A percentile compares a stretch with the other conserved stretches of the same genome.
Evolutionary conservation across 306 rosid genomes (phyloP).

Genomic region (Hylodesmum podocarpum): DNA sequence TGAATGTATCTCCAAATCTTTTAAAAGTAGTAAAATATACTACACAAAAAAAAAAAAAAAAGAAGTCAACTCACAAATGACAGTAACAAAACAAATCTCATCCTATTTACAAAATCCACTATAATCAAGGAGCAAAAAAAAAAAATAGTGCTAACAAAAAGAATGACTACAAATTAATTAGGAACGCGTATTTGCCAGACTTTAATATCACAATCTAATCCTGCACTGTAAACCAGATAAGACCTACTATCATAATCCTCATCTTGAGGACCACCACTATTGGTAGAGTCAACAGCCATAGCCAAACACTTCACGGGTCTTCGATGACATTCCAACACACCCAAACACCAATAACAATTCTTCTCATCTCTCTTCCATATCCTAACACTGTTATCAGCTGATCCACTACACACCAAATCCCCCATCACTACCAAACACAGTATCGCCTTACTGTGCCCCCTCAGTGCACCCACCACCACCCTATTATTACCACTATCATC

Average conservation of each 20-base stretch:
- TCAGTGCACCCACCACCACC: constrained; percentile 60
- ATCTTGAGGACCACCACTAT: neutral
- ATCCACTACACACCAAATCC: constrained; percentile 74
- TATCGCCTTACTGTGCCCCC: constrained; percentile 69
- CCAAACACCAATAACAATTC: constrained; percentile 55
- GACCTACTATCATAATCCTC: neutral
- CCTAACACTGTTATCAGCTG: constrained; percentile 68
- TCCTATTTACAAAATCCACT: neutral
- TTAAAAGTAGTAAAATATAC: neutral
- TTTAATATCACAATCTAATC: constrained; percentile 65
- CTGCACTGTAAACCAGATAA: constrained; percentile 59
- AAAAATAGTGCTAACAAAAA: neutral
- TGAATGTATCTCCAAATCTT: neutral
- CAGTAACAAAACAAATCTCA: neutral
- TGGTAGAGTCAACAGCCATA: constrained; percentile 28
- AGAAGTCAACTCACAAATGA: neutral
- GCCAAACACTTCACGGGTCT: constrained; percentile 66
- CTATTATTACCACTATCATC: neutral
- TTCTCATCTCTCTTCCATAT: constrained; percentile 61
- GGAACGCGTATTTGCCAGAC: constrained; percentile 56
- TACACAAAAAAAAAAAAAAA: neutral
- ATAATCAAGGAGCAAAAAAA: neutral
- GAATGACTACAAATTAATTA: constrained; percentile 12
- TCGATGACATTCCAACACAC: constrained; percentile 61
- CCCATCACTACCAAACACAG: constrained; percentile 56